These are phyloP conservation scores for Dipteronia sinensis DNA, from an alignment of 345 rosid genomes.

Conservation along the genomic window DNA sequence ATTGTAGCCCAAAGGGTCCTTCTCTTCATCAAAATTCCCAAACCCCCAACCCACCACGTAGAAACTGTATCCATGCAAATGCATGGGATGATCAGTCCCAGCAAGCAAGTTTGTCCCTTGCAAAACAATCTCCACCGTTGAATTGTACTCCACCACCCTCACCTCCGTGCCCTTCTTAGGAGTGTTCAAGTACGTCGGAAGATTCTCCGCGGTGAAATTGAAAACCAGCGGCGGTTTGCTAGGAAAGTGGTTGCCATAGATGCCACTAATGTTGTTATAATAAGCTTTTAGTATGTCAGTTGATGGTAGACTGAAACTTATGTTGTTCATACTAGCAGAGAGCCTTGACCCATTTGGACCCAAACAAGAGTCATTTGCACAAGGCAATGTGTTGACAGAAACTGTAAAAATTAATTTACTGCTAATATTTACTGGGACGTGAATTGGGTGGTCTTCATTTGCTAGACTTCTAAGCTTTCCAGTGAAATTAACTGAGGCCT, in stretches of 20 bases:
- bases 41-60: constrained; percentile 53
- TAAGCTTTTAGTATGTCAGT: constrained; percentile 46
- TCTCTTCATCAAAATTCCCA: constrained; percentile 41
- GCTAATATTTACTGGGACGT: constrained; percentile 43
- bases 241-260: constrained; percentile 33
- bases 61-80: constrained; percentile 51
- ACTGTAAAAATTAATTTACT: constrained; percentile 38
- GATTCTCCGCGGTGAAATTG: constrained; percentile 20
- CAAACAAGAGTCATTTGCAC: constrained; percentile 26
- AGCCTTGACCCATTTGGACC: constrained; percentile 33
- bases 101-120: constrained; percentile 48
- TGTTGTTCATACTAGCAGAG: constrained; percentile 48
- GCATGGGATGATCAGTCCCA: constrained; percentile 49
- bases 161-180: constrained; percentile 29
- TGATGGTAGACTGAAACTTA: constrained; percentile 36
- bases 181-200: background rate
- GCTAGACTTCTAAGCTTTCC: constrained; percentile 30
- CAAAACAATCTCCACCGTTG: constrained; percentile 41
- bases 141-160: constrained; percentile 25
- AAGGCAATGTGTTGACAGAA: constrained; percentile 43
- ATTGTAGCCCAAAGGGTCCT: constrained; percentile 38
- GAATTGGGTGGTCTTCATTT: constrained; percentile 20
- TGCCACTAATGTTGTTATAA: constrained; percentile 25
- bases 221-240: constrained; percentile 29
- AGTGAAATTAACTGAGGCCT: constrained; percentile 37